Evolutionary conservation across 1,284 basidiomycete genomes (phyloP).

Genomic region (Irpex rosettiformis): DNA sequence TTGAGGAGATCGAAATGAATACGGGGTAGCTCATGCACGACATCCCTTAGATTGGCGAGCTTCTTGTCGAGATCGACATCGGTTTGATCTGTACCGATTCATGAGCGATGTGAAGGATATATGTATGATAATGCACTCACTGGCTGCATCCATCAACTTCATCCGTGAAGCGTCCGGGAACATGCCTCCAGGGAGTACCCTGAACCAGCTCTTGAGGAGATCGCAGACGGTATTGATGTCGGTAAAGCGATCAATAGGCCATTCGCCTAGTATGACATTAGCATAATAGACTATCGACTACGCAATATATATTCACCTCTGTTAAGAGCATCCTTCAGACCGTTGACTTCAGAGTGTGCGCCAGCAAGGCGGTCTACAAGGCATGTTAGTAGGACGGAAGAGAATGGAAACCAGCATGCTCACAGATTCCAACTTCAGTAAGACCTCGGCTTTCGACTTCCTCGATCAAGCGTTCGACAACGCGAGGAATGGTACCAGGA

Average conservation of each 20-base stretch:
- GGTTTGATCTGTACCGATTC: conserved; percentile 10
- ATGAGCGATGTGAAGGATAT: background rate
- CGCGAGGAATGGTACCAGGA: conserved; percentile 57
- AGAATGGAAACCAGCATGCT: conserved; percentile 27
- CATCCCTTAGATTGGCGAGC: conserved; percentile 56
- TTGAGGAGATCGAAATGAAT: conserved; percentile 73
- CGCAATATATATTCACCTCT: conserved; percentile 39
- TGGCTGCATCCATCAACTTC: conserved; percentile 64
- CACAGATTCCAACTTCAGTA: conserved; percentile 80
- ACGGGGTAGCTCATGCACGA: conserved; percentile 66
- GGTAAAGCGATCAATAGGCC: conserved; percentile 51
- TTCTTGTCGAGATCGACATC: conserved; percentile 52
- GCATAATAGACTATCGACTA: too few relatives aligned
- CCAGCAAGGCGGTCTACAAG: conserved; percentile 77
- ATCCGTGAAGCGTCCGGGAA: conserved; percentile 70
- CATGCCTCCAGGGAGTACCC: conserved; percentile 72
- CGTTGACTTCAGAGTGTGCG: conserved; percentile 63
- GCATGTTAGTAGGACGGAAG: conserved; percentile 4
- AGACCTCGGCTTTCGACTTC: conserved; percentile 75
- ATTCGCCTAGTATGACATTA: conserved; percentile 40
- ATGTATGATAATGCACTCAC: conserved; percentile 36
- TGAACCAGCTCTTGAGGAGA: conserved; percentile 80
- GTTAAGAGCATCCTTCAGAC: conserved; percentile 71
- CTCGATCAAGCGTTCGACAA: conserved; percentile 60
- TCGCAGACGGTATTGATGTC: conserved; percentile 83